Conservation (phyloP, 1,284 basidiomycete genomes). For the Microstroma glucosiphilum region DNA sequence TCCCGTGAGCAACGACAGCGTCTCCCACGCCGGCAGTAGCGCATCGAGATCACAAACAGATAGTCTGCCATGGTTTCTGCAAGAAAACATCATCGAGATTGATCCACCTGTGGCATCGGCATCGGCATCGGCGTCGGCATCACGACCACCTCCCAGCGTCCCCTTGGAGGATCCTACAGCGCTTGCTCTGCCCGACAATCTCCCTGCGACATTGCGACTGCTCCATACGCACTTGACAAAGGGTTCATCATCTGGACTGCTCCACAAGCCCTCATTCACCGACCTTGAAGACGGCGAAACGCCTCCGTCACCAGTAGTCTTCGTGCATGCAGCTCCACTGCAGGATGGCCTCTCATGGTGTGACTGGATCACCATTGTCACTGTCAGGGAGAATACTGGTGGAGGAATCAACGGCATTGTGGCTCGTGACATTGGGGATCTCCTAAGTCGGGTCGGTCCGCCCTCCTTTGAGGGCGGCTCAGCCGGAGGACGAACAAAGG, state of each 20-base stretch:
- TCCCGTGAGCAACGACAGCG: no score
- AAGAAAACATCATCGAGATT: no score
- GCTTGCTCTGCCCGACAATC: neutral
- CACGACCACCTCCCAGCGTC: no score
- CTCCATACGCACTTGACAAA: constrained; percentile 1
- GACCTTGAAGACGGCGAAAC: neutral
- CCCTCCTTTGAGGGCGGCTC: neutral
- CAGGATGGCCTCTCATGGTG: constrained; percentile 12
- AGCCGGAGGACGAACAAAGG: neutral
- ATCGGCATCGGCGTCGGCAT: no score
- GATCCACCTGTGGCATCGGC: no score
- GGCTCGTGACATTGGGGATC: constrained; percentile 10
- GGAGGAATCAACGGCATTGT: constrained; percentile 8
- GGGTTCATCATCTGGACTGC: neutral
- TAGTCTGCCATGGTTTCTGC: no score
- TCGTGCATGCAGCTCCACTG: neutral
- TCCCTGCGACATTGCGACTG: neutral
- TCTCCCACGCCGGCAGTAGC: no score
- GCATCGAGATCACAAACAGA: no score
- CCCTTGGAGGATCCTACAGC: no score
- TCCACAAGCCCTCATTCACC: neutral
- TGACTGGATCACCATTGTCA: constrained; percentile 45
- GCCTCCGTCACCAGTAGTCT: neutral
- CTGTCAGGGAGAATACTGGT: constrained; percentile 28
- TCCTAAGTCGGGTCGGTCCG: constrained; percentile 5